Evolutionary conservation across 306 rosid genomes (phyloP), one percentile per base, ranked within the genome.

Genomic region (Begonia loranthoides): DNA sequence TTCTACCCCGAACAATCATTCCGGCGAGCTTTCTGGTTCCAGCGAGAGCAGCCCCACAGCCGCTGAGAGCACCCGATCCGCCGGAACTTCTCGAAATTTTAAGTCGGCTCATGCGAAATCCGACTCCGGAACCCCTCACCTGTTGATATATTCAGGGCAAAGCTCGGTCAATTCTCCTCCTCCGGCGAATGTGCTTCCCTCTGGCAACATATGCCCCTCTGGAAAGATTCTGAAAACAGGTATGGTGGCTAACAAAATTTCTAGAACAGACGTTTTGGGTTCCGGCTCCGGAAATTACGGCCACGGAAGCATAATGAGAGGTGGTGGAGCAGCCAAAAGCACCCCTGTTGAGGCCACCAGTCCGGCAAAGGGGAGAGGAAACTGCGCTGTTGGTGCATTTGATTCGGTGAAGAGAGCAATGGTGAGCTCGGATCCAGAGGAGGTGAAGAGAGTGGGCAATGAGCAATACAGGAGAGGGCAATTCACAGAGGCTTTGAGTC

Each of bases 281-380:
- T 65, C 83, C 15, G 97, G 97, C 2, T 72, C 57, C 60, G 92
- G 81, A 4, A 79, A 76, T 66, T 90, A 90, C 38, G 97, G 97
- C 22, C 95, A 85, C 21, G 97, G 97, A 1, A 90, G 92, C 63
- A 86, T 90, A 82, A 82, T 90, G 87, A 79, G 97, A 58, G 90
- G 87, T 11, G 80, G 79, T 12, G 58, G 41, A 0, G 55, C 80
- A 1, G 58, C 59, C 10, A 73, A 78, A 69, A 53, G 69, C 12
- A 48, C 52, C 40, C 50, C 56, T 0, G 62, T 51, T 1, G 81
- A 54, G 33, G 57, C 54, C 6, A 28, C 24, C 4, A 19, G 57
- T 36, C 19, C n/a, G 17, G 43, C 16, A 16, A 52, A 41, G 39
- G 63, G 52, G 7, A 58, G 67, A 61, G 13, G 13, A 15, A 59